Percentiles rank a stretch among this genome's conserved stretches.
phyloP scores from a whole-genome alignment of 1,284 basidiomycete species.

The Polyporus tsugae region DNA sequence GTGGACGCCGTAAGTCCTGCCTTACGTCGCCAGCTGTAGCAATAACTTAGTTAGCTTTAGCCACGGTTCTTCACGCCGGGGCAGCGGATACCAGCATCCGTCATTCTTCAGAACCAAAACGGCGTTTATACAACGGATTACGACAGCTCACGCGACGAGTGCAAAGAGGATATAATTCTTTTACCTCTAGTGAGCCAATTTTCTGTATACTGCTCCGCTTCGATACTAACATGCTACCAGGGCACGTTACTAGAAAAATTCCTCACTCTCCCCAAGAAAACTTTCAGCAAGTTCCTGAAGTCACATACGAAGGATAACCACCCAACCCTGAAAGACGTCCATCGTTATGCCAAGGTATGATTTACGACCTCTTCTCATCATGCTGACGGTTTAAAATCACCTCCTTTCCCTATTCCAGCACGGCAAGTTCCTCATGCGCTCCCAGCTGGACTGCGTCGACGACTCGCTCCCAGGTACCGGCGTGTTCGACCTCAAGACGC shows the following conservation, averaged over 20 bases:
- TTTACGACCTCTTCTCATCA: not conserved
- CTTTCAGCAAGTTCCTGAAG: conserved; percentile 74
- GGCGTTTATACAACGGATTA: conserved; percentile 87
- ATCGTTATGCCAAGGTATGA: conserved; percentile 83
- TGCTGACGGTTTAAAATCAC: not conserved
- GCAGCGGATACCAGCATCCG: conserved; percentile 81
- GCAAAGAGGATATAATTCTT: conserved; percentile 71
- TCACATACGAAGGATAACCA: conserved; percentile 45
- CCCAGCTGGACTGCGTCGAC: conserved; percentile 93
- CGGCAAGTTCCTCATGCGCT: conserved; percentile 88
- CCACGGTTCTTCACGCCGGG: conserved; percentile 78
- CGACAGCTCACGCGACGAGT: conserved; percentile 56
- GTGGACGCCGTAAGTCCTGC: conserved; percentile 58
- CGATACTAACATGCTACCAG: conserved; percentile 46
- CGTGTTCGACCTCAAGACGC: conserved; percentile 97
- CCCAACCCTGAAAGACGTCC: conserved; percentile 45
- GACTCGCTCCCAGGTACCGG: conserved; percentile 85
- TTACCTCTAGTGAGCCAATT: conserved; percentile 72
- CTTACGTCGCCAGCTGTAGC: not conserved
- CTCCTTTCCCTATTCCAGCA: conserved; percentile 53
- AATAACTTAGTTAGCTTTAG: conserved; percentile 44
- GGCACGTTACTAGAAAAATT: conserved; percentile 93
- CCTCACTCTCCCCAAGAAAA: conserved; percentile 72
- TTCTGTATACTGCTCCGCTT: not conserved
- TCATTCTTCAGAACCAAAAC: conserved; percentile 70